phyloP scores from a whole-genome alignment of 2,329 filamentous ascomycete genomes.

The Fusarium torreyae region DNA sequence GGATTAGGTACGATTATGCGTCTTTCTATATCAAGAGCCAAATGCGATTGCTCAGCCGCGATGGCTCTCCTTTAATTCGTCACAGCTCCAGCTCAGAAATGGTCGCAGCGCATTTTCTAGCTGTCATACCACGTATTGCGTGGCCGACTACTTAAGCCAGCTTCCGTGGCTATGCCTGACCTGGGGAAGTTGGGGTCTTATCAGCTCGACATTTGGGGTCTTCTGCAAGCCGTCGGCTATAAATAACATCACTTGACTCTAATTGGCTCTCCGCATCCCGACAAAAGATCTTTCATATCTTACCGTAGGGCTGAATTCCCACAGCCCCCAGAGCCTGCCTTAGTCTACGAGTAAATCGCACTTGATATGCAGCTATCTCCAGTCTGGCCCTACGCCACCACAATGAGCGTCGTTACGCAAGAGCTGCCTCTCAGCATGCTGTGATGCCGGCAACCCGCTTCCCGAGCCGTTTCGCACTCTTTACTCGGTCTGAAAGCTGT shows the following conservation, averaged over 20 bases:
- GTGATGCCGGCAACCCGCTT: neutral
- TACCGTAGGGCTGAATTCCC: neutral
- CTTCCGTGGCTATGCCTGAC: conserved; percentile 1
- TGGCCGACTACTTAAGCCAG: neutral
- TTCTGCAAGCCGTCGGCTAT: neutral
- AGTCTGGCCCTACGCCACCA: neutral
- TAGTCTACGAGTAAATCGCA: neutral
- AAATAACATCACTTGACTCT: neutral
- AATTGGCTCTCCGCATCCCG: neutral
- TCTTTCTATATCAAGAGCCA: neutral
- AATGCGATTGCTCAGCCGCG: neutral
- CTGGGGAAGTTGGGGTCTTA: neutral
- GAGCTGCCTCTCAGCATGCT: neutral
- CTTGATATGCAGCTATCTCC: neutral
- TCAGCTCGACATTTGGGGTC: too few relatives aligned
- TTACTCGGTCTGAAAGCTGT: neutral
- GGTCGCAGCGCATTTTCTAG: too few relatives aligned
- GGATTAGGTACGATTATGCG: neutral
- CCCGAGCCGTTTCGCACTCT: neutral
- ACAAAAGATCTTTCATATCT: too few relatives aligned
- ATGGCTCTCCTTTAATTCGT: neutral
- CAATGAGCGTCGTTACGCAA: neutral
- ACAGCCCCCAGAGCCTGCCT: conserved; percentile 12
- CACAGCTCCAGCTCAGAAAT: neutral
- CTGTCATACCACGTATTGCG: neutral